These are phyloP conservation scores for Neurospora sp. DNA, from an alignment of 495 filamentous ascomycete species.

Conservation along the genomic window DNA sequence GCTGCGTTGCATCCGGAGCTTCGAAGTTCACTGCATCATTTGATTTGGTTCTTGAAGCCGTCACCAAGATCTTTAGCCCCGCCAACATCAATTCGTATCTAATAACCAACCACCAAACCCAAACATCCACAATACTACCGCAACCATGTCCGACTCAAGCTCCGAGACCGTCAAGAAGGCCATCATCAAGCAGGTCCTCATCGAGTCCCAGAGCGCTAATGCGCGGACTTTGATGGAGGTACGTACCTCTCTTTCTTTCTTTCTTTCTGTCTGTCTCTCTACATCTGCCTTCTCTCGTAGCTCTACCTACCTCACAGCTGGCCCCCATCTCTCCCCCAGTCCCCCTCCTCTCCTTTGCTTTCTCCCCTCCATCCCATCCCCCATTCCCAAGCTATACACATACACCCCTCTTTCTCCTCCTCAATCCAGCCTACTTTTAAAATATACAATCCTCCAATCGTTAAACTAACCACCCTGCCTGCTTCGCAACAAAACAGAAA, in stretches of 20 bases:
- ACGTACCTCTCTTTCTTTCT: slow-evolving; percentile 13
- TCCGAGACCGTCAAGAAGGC: slow-evolving; percentile 47
- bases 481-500: slow-evolving; percentile 39
- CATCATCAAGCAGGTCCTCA: slow-evolving; percentile 63
- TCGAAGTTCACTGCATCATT: background rate
- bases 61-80: background rate
- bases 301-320: background rate
- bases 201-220: slow-evolving; percentile 66
- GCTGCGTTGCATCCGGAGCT: background rate
- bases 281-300: background rate
- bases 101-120: background rate
- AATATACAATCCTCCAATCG: no score
- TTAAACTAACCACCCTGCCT: no score
- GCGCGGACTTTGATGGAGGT: slow-evolving; percentile 67
- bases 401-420: no score
- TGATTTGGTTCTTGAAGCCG: no score
- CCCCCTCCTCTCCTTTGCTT: no score
- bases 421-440: no score
- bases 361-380: background rate
- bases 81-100: background rate
- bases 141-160: slow-evolving; percentile 19
- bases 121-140: background rate
- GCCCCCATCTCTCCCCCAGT: no score
- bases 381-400: no score
- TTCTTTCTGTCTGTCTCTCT: background rate